Evolutionary conservation across 2,329 filamentous ascomycete species (phyloP).

Genomic region (Emergomyces africanus): DNA sequence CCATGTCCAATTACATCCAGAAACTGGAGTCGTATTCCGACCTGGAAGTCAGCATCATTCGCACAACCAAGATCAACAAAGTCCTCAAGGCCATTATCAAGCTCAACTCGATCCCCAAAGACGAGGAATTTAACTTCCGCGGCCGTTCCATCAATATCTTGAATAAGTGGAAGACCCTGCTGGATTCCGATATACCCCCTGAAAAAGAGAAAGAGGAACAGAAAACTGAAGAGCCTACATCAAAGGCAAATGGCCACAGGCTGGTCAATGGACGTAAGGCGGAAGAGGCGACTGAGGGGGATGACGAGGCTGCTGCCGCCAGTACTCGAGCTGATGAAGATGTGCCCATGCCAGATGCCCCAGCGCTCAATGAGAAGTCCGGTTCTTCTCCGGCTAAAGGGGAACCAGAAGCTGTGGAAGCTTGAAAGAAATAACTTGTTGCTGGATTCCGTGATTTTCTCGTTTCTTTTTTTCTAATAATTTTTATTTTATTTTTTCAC

Average conservation of each 20-base stretch:
- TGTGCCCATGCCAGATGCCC: constrained; percentile 8
- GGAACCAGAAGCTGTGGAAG: constrained; percentile 3
- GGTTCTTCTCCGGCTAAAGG: neutral
- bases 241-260: constrained; percentile 30
- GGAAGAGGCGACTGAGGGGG: constrained; percentile 21
- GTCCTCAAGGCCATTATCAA: constrained; percentile 92
- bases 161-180: constrained; percentile 76
- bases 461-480: constrained; percentile 2
- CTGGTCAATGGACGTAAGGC: constrained; percentile 20
- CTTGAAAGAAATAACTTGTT: constrained; percentile 2
- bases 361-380: constrained; percentile 1
- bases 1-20: constrained; percentile 35
- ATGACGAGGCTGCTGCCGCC: constrained; percentile 11
- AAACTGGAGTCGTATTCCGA: constrained; percentile 72
- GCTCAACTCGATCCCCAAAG: constrained; percentile 69
- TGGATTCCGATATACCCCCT: constrained; percentile 47
- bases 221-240: constrained; percentile 36
- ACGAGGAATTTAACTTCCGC: constrained; percentile 85
- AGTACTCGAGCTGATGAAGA: constrained; percentile 4
- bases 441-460: constrained; percentile 9
- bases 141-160: constrained; percentile 65
- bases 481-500: neutral
- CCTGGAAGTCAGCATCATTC: constrained; percentile 79
- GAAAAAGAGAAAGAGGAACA: constrained; percentile 12
- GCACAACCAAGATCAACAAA: constrained; percentile 94